Evolutionary conservation across 306 rosid genomes (phyloP).

Genomic region (Lathyrus aphaca): DNA sequence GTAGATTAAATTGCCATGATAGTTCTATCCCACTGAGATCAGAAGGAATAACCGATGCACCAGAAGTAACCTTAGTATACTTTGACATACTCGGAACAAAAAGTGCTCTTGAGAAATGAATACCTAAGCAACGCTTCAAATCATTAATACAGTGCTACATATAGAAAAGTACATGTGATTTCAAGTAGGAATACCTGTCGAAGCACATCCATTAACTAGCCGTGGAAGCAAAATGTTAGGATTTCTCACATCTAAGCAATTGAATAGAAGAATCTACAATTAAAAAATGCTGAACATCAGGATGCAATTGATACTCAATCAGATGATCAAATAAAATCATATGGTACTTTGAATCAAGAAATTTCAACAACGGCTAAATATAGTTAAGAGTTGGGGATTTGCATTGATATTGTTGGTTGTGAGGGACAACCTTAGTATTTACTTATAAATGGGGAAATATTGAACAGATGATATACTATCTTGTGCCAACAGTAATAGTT

Average conservation of each 20-base stretch:
- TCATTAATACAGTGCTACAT: conserved; percentile 15
- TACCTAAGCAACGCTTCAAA: conserved; percentile 49
- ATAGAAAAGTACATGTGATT: conserved; percentile 18
- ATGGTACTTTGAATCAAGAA: conserved; percentile 1
- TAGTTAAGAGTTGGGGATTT: conserved; percentile 15
- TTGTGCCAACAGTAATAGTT: conserved; percentile 7
- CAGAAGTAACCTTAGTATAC: conserved; percentile 66
- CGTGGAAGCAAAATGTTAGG: conserved; percentile 69
- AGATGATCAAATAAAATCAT: conserved; percentile 5
- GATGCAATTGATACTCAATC: conserved; percentile 26
- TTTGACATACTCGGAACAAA: conserved; percentile 78
- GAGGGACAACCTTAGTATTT: not conserved
- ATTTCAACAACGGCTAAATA: not conserved
- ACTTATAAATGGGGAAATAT: conserved; percentile 9
- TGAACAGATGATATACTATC: conserved; percentile 16
- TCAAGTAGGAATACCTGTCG: conserved; percentile 61
- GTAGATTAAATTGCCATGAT: conserved; percentile 71
- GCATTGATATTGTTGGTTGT: conserved; percentile 10
- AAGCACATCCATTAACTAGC: conserved; percentile 66
- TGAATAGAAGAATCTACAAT: conserved; percentile 77
- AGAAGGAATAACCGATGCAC: conserved; percentile 52
- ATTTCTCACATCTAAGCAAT: conserved; percentile 79
- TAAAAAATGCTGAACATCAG: conserved; percentile 37
- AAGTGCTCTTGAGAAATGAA: conserved; percentile 66
- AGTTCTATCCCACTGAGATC: conserved; percentile 53